Percentiles rank a stretch among this genome's conserved stretches.
These are phyloP conservation scores for Fusarium pseudonygamai DNA, from an alignment of 2,329 filamentous ascomycete genomes.

Conservation along the genomic window DNA sequence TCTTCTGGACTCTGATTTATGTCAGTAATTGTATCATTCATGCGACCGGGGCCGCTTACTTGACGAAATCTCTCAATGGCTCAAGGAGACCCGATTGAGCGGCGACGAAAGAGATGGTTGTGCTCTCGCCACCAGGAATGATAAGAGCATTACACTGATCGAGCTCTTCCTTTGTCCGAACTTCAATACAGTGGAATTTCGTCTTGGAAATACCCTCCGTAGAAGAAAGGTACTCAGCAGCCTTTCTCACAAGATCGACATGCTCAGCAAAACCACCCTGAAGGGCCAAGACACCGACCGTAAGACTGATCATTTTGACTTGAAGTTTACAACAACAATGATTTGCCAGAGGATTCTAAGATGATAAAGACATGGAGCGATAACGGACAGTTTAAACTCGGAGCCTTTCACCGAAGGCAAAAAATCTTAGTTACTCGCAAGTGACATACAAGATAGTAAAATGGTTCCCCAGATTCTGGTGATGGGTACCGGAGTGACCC, in stretches of 20 bases:
- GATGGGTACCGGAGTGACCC: constrained; percentile 31
- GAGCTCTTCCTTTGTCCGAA: constrained; percentile 79
- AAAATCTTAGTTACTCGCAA: constrained; percentile 14
- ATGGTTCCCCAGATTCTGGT: constrained; percentile 34
- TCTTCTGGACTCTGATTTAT: constrained; percentile 70
- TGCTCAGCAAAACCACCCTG: constrained; percentile 96
- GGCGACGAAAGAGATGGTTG: constrained; percentile 89
- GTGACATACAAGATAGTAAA: neutral
- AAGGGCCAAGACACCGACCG: constrained; percentile 74
- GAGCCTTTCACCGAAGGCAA: constrained; percentile 28
- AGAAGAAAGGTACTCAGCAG: constrained; percentile 62
- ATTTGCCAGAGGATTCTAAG: neutral
- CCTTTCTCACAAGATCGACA: constrained; percentile 76
- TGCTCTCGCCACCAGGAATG: constrained; percentile 94
- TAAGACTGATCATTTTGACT: constrained; percentile 49
- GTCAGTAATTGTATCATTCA: neutral
- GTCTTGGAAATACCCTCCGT: constrained; percentile 32
- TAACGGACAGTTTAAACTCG: constrained; percentile 22
- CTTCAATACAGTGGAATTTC: constrained; percentile 75
- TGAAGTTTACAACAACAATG: neutral
- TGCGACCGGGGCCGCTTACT: constrained; percentile 62
- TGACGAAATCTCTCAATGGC: constrained; percentile 88
- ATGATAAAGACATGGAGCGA: constrained; percentile 19
- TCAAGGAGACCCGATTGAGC: constrained; percentile 82
- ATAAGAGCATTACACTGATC: constrained; percentile 81